Percentiles rank a stretch among this genome's conserved stretches.
Conservation (phyloP, 139 green algal genomes). For the Volvox africanus region DNA sequence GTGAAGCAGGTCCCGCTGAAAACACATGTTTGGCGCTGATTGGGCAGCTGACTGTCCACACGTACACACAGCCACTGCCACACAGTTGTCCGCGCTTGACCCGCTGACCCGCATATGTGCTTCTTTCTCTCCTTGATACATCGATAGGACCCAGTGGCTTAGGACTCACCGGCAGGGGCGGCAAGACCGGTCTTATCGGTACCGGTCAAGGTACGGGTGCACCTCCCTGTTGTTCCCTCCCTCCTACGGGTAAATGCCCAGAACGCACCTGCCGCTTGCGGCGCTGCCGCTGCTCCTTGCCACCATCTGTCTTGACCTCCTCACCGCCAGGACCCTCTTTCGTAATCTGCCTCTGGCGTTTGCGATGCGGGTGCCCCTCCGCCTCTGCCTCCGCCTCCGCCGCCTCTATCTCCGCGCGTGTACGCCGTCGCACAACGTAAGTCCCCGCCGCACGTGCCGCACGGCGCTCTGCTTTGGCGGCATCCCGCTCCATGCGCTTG, state of each 20-base stretch:
- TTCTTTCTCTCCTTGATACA: too few species aligned
- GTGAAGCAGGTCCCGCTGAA: too few species aligned
- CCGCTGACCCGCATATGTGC: too few species aligned
- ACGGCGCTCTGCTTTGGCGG: conserved; percentile 20
- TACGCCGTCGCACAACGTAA: not conserved
- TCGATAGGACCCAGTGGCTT: too few species aligned
- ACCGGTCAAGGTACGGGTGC: too few species aligned
- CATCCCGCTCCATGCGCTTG: conserved; percentile 15
- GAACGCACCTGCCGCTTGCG: not conserved
- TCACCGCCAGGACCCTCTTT: not conserved
- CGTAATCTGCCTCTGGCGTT: not conserved
- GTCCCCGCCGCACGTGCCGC: not conserved
- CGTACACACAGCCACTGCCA: too few species aligned
- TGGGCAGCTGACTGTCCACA: too few species aligned
- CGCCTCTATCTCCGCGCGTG: not conserved
- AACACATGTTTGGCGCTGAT: too few species aligned
- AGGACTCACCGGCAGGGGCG: too few species aligned
- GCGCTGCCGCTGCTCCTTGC: not conserved
- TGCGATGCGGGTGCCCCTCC: not conserved
- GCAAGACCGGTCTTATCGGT: too few species aligned
- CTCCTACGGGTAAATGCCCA: too few species aligned
- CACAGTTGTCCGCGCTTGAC: too few species aligned
- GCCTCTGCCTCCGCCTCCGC: conserved; percentile 5
- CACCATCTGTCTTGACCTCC: not conserved
- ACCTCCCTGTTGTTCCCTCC: not conserved